phyloP scores from a whole-genome alignment of 306 rosid genomes.

The Rosa lucieae region DNA sequence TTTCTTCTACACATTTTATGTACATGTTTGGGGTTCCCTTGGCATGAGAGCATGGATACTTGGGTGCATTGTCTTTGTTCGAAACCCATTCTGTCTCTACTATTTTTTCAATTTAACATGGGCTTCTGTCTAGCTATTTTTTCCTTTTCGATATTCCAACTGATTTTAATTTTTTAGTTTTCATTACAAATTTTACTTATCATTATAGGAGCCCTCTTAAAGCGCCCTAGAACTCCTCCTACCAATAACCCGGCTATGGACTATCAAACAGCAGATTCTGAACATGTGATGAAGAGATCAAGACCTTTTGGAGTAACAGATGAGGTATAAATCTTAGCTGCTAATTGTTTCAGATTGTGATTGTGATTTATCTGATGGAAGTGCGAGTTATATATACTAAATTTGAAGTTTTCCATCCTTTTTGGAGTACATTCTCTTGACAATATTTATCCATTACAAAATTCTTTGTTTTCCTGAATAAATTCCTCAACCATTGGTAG shows the following conservation, averaged over 20 bases:
- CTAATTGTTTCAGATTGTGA: background rate
- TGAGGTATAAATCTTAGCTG: slow-evolving; percentile 56
- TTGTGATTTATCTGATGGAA: slow-evolving; percentile 15
- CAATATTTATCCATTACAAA: background rate
- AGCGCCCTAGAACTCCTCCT: slow-evolving; percentile 99
- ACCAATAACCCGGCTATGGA: slow-evolving; percentile 86
- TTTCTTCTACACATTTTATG: background rate
- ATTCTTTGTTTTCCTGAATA: background rate
- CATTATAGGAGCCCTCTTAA: slow-evolving; percentile 65
- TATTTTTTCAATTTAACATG: background rate
- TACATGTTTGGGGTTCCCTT: background rate
- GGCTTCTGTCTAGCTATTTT: background rate
- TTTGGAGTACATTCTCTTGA: background rate
- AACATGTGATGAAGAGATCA: slow-evolving; percentile 86
- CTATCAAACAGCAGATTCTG: slow-evolving; percentile 98
- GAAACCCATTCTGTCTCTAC: slow-evolving; percentile 5
- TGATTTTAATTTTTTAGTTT: slow-evolving; percentile 12
- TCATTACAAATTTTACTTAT: slow-evolving; percentile 24
- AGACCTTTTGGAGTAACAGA: slow-evolving; percentile 88
- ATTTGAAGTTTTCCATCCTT: background rate
- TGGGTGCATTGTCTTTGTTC: background rate
- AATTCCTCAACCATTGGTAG: background rate
- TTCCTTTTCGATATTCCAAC: background rate
- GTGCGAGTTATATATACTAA: slow-evolving; percentile 21
- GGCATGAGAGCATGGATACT: slow-evolving; percentile 4